Evolutionary conservation across 441 rosid genomes (phyloP).

Genomic region (Cnidoscolus chayamansa): DNA sequence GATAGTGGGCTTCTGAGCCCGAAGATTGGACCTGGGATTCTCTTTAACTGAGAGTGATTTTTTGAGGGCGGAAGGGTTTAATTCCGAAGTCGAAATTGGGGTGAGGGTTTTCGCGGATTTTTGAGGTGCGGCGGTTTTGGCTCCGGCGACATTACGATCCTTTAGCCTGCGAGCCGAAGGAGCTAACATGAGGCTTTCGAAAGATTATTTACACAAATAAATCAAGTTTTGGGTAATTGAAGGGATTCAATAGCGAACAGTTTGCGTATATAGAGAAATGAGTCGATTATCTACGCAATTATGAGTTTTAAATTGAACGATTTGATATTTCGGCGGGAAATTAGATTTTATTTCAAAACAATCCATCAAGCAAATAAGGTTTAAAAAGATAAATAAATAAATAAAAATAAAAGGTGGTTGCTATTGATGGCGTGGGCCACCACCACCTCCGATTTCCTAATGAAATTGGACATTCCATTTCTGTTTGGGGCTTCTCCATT

Average conservation of each 20-base stretch:
- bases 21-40: conserved; percentile 38
- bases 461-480: too few relatives aligned
- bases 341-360: background rate
- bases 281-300: background rate
- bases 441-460: too few relatives aligned
- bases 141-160: conserved; percentile 43
- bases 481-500: too few relatives aligned
- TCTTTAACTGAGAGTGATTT: conserved; percentile 54
- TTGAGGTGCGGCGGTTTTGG: conserved; percentile 27
- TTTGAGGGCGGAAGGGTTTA: conserved; percentile 31
- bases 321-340: conserved; percentile 8
- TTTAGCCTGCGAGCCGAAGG: conserved; percentile 50
- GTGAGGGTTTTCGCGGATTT: conserved; percentile 45
- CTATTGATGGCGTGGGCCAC: too few relatives aligned
- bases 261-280: background rate
- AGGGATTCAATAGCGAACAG: background rate
- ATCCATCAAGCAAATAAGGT: too few relatives aligned
- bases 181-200: conserved; percentile 51
- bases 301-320: background rate
- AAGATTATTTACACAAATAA: background rate
- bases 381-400: too few relatives aligned
- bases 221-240: background rate
- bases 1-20: conserved; percentile 55
- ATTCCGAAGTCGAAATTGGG: conserved; percentile 37
- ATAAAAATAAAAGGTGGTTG: too few relatives aligned